Percentiles rank a stretch among this genome's conserved stretches.
Evolutionary conservation across 1,284 basidiomycete species (phyloP).

Genomic region (Pisolithus thermaeus): DNA sequence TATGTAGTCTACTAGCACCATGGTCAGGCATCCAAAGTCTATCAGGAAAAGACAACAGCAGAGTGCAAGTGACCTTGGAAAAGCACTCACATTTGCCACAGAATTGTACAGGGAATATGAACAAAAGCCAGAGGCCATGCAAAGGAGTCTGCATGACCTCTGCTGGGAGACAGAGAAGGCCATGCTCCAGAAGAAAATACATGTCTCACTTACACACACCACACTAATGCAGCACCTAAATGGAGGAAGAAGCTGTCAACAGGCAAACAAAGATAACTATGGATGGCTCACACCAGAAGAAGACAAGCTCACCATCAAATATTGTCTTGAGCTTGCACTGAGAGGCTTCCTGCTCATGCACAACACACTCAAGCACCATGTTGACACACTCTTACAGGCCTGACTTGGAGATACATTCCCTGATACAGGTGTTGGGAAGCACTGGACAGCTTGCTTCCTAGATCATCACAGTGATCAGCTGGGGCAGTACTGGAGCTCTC

Average conservation of each 20-base stretch:
- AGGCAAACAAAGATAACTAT: constrained; percentile 1
- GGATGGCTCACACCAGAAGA: constrained; percentile 5
- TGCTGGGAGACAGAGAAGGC: too few species aligned
- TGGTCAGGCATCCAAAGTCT: too few species aligned
- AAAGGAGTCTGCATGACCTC: too few species aligned
- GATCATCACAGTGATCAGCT: neutral
- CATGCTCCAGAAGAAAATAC: neutral
- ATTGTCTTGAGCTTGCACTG: constrained; percentile 2
- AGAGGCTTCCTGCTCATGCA: constrained; percentile 2
- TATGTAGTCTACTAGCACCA: too few species aligned
- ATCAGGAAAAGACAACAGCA: too few species aligned
- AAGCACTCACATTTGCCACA: too few species aligned
- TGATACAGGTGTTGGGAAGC: neutral
- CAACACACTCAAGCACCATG: neutral
- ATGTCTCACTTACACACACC: neutral
- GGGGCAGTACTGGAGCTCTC: neutral
- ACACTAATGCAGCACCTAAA: neutral
- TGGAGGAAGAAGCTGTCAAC: constrained; percentile 3
- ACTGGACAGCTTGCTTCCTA: neutral
- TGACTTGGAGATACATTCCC: neutral
- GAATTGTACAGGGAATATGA: too few species aligned
- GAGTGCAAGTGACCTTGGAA: too few species aligned
- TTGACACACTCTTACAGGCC: neutral
- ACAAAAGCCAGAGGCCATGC: too few species aligned
- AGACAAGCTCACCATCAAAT: constrained; percentile 1